phyloP scores from a whole-genome alignment of 2,329 filamentous ascomycete species.

The Fusarium decemcellulare region DNA sequence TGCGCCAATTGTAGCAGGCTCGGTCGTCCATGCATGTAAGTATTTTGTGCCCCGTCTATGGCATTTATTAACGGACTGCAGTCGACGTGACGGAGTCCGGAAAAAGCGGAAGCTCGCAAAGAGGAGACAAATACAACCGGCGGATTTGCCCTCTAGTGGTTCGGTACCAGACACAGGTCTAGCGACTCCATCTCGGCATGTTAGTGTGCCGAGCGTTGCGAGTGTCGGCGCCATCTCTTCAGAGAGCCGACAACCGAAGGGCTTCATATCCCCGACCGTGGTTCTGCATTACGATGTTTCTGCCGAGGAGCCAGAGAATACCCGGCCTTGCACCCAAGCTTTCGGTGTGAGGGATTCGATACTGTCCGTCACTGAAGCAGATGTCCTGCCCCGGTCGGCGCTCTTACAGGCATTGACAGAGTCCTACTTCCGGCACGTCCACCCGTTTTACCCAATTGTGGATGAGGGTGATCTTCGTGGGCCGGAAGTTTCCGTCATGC shows the following conservation, averaged over 20 bases:
- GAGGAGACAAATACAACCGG: no score
- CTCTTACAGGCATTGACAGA: constrained; percentile 8
- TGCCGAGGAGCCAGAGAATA: background rate
- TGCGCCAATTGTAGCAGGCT: constrained; percentile 16
- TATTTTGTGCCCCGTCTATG: background rate
- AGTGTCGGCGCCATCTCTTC: no score
- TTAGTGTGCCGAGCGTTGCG: no score
- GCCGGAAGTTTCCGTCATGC: background rate
- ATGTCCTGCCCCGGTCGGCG: constrained; percentile 1
- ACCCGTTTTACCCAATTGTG: constrained; percentile 5
- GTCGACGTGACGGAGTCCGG: constrained; percentile 15
- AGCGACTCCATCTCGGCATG: background rate
- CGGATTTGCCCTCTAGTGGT: no score
- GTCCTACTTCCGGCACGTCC: constrained; percentile 5
- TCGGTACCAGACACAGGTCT: background rate
- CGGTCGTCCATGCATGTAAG: constrained; percentile 13
- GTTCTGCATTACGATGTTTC: background rate
- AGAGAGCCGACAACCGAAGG: no score
- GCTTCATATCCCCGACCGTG: no score
- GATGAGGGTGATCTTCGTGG: background rate
- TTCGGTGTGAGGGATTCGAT: background rate
- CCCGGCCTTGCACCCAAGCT: background rate
- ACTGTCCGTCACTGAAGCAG: background rate
- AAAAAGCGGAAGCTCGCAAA: constrained; percentile 1
- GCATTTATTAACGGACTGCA: background rate